Evolutionary conservation across 176 grass and related monocot species (phyloP).

Genomic region (Hordeum vulgare): MorexV3_pseudomolecules_assembly NC_058520.1:554615122-554615621

Average conservation of each 20-base stretch:
- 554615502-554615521: neutral
- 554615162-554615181: neutral
- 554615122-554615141: neutral
- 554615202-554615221: too few species aligned
- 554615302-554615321: neutral
- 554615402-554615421: neutral
- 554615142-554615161: conserved; percentile 27
- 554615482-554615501: conserved; percentile 28
- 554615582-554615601: neutral
- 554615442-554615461: conserved; percentile 5
- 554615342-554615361: neutral
- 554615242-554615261: neutral
- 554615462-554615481: conserved; percentile 9
- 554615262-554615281: neutral
- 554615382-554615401: neutral
- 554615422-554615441: neutral
- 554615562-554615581: neutral
- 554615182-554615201: neutral
- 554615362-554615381: neutral
- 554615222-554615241: neutral
- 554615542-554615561: neutral
- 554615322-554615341: neutral
- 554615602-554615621: neutral
- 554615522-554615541: neutral
- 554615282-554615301: neutral